Percentiles rank a stretch among this genome's conserved stretches.
These are phyloP conservation scores for Chaetomiaceae sp. DNA, from an alignment of 2,329 filamentous ascomycete genomes.

Conservation along the genomic window DNA sequence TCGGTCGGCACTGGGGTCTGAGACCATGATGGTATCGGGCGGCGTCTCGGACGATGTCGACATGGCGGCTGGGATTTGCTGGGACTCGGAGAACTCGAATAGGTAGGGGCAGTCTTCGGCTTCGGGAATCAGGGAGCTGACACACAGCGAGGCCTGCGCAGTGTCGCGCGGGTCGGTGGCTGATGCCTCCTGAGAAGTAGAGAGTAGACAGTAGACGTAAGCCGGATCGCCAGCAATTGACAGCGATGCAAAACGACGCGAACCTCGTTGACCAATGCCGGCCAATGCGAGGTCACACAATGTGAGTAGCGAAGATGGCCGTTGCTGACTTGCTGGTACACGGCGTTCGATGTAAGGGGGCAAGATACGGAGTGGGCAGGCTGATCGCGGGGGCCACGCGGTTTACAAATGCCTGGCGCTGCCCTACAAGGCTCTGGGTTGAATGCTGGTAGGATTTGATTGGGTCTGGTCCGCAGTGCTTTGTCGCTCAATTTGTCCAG, in stretches of 20 bases:
- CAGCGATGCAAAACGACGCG: no score
- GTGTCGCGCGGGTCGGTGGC: not conserved
- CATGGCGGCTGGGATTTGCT: conserved; percentile 17
- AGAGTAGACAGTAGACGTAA: no score
- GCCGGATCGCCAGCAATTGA: conserved; percentile 4
- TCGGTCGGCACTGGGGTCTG: conserved; percentile 20
- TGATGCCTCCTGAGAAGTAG: not conserved
- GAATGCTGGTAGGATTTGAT: not conserved
- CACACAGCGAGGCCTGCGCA: not conserved
- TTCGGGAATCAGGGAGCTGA: not conserved
- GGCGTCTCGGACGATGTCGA: conserved; percentile 29
- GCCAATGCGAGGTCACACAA: no score
- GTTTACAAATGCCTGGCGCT: conserved; percentile 11
- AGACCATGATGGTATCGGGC: conserved; percentile 30
- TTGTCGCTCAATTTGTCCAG: not conserved
- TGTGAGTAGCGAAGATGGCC: no score
- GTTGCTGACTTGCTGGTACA: not conserved
- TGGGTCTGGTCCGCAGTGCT: not conserved
- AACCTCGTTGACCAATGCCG: no score
- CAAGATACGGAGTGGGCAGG: not conserved
- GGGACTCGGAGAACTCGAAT: not conserved
- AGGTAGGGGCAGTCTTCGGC: not conserved
- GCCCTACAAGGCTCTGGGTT: conserved; percentile 4
- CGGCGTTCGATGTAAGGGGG: no score
- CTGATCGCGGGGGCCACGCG: conserved; percentile 5